Evolutionary conservation across 2,329 filamentous ascomycete species (phyloP), one percentile per base, ranked within the genome.

Genomic region (Fusarium sp.): DNA sequence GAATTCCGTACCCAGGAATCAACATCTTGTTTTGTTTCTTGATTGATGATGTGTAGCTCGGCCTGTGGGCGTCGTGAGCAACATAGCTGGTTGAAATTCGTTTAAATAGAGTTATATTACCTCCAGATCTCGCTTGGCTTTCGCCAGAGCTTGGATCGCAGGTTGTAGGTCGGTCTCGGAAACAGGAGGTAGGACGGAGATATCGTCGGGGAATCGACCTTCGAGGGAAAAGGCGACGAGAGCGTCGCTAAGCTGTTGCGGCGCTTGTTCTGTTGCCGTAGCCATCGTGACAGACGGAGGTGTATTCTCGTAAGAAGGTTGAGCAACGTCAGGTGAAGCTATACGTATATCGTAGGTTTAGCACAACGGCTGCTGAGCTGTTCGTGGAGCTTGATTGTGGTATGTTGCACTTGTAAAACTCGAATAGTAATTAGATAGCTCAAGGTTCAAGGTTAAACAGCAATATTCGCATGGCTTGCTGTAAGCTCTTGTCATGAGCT

Each of bases 1-100:
- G 95, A 94, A 80, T 96, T 94, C 56, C 87, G 84, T 62, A 97
- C 93, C 95, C 95, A 98, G 56, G 91, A 89, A 78, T 94, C 92
- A 55, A 97, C 92, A 77, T 97, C 92, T 42, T 91, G 89, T 62
- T 91, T 92, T 22, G 91, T 92, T 73, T 94, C 90, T 78, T 90
- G 89, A 81, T 95, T 97, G 69, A 96, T 89, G 27, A 85, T 81
- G 72, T 91, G 92, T 65, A 98, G 92, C 76, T 97, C 91, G 66
- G 87, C 61, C 81, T 83, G 64, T 35, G 47, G 29, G 44, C 57
- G 35, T 61, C 46, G 68, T 77, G 61, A 77, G 72, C 56, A 74
- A 68, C 42, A 41, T 66, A 62, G 54, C 54, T 62, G 47, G 47
- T 29, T 39, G 25, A 18, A 29, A 7, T 47, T 62, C 31, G 68